Evolutionary conservation across 441 rosid genomes (phyloP).

Genomic region (Aquilaria agallochum): DNA sequence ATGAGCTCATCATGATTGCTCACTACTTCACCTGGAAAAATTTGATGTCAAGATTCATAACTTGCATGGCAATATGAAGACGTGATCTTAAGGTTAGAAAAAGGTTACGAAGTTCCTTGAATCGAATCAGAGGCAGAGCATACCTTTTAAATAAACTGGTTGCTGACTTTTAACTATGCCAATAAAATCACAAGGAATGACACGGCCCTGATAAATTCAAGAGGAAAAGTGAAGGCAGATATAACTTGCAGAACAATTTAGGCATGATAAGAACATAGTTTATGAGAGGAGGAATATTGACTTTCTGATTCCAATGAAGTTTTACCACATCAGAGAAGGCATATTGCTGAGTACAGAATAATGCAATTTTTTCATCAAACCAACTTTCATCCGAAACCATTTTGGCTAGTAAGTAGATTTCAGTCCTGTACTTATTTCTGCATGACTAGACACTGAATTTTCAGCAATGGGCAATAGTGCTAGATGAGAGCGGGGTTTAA

Average conservation of each 20-base stretch:
- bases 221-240: conserved; percentile 11
- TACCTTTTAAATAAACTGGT: conserved; percentile 86
- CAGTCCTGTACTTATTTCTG: no score
- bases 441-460: no score
- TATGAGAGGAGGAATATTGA: no score
- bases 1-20: conserved; percentile 97
- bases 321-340: no score
- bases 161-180: conserved; percentile 90
- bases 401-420: no score
- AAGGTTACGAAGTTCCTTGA: not conserved
- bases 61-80: conserved; percentile 4
- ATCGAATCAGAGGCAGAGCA: not conserved
- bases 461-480: no score
- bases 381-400: no score
- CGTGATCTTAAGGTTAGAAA: conserved; percentile 2
- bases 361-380: no score
- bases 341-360: no score
- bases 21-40: conserved; percentile 71
- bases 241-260: conserved; percentile 6
- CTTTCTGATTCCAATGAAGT: no score
- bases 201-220: conserved; percentile 65
- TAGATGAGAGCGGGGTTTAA: no score
- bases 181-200: conserved; percentile 91
- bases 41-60: conserved; percentile 2
- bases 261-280: not conserved